Evolutionary conservation across 306 rosid genomes (phyloP).

Genomic region (Sicyos baderoa): DNA sequence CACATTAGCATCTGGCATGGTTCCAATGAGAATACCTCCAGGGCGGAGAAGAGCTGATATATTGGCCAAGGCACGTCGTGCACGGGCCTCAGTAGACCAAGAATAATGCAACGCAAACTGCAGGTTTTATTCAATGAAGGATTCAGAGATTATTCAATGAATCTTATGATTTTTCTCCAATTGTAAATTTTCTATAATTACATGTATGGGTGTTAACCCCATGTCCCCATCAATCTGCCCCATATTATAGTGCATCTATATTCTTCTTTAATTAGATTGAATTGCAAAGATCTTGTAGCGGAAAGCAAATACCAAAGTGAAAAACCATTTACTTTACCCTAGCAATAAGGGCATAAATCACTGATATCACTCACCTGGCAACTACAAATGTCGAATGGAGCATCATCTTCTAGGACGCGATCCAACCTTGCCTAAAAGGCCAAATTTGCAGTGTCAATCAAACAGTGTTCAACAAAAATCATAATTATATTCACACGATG

Average conservation of each 20-base stretch:
- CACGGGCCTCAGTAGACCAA: conserved; percentile 98
- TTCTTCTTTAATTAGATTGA: not conserved
- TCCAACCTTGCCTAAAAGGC: conserved; percentile 62
- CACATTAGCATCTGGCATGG: conserved; percentile 98
- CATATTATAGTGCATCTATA: not conserved
- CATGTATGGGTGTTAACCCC: not conserved
- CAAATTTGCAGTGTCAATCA: not conserved
- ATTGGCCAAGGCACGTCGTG: conserved; percentile 81
- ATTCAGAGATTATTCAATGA: not conserved
- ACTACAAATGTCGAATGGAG: conserved; percentile 82
- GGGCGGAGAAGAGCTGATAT: conserved; percentile 96
- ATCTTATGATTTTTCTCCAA: not conserved
- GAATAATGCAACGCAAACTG: conserved; percentile 63
- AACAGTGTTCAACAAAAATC: not conserved
- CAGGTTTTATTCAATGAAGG: conserved; percentile 15
- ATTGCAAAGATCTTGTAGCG: not conserved
- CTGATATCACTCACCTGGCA: conserved; percentile 56
- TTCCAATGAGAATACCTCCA: conserved; percentile 89
- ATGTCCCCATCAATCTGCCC: not conserved
- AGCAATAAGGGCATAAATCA: conserved; percentile 5
- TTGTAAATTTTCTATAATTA: not conserved
- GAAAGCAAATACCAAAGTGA: not conserved
- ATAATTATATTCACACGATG: not conserved
- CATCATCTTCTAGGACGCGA: conserved; percentile 74
- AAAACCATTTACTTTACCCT: not conserved